phyloP scores from a whole-genome alignment of 2,329 filamentous ascomycete genomes.

The Xenoacremonium recifei region DNA sequence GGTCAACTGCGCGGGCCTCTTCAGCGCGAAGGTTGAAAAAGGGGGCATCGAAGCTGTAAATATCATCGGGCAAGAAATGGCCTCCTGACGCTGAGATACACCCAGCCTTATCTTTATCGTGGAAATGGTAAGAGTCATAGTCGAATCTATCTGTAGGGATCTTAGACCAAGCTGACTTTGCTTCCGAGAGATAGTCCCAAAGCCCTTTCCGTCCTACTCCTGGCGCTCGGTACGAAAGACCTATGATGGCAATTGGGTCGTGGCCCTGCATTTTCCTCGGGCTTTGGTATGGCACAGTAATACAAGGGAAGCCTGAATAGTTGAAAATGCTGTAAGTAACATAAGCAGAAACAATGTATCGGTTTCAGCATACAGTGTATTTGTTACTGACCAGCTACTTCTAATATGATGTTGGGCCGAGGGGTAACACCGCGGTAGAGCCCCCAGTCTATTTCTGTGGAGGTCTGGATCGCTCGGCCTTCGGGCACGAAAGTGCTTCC shows the following conservation, averaged over 20 bases:
- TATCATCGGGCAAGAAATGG: slow-evolving; percentile 21
- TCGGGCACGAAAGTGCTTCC: too few species aligned
- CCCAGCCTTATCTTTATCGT: slow-evolving; percentile 14
- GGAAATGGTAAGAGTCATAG: slow-evolving; percentile 34
- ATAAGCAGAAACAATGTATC: too few species aligned
- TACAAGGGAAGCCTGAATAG: too few species aligned
- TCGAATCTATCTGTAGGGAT: slow-evolving; percentile 45
- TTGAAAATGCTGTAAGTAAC: too few species aligned
- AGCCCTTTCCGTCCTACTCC: slow-evolving; percentile 10
- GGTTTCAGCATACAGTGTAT: too few species aligned
- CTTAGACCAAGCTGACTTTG: slow-evolving; percentile 33
- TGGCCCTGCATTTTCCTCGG: too few species aligned
- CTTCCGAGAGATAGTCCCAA: slow-evolving; percentile 12
- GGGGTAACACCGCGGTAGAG: too few species aligned
- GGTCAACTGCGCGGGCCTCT: slow-evolving; percentile 27
- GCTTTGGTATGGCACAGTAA: too few species aligned
- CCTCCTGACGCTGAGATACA: slow-evolving; percentile 11
- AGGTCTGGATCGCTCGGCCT: too few species aligned
- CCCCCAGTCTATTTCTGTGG: too few species aligned
- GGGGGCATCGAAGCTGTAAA: slow-evolving; percentile 18
- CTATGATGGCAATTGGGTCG: slow-evolving; percentile 11
- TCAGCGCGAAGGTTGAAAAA: slow-evolving; percentile 22
- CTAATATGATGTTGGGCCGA: too few species aligned
- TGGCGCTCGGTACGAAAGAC: slow-evolving; percentile 8
- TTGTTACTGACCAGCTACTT: too few species aligned